A percentile compares a stretch with the other conserved stretches of the same genome.
phyloP scores from a whole-genome alignment of 805 yeast species.

The Ogataea kodamae region DNA sequence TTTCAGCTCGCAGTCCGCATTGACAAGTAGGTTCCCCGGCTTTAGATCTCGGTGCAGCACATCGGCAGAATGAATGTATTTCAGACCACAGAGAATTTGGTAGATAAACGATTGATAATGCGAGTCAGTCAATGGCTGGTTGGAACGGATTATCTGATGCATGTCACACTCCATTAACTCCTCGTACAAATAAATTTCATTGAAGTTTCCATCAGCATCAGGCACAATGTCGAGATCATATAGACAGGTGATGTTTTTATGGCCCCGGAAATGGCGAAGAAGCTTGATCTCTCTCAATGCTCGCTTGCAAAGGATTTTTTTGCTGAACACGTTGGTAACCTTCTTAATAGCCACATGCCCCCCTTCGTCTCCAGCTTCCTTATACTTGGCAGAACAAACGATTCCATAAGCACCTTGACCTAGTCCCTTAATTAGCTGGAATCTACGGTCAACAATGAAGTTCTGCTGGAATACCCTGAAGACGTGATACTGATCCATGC shows the following conservation, averaged over 20 bases:
- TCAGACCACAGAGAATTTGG: slow-evolving; percentile 88
- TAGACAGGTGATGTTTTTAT: slow-evolving; percentile 90
- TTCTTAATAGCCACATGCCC: slow-evolving; percentile 93
- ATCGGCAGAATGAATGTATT: slow-evolving; percentile 93
- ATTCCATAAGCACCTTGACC: slow-evolving; percentile 99
- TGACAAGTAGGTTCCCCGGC: slow-evolving; percentile 89
- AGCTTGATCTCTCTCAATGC: slow-evolving; percentile 89
- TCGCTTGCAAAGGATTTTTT: slow-evolving; percentile 86
- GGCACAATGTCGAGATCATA: slow-evolving; percentile 93
- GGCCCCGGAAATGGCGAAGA: slow-evolving; percentile 90
- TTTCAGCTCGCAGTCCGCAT: slow-evolving; percentile 94
- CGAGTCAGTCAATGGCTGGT: slow-evolving; percentile 89
- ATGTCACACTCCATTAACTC: slow-evolving; percentile 98
- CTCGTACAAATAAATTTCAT: slow-evolving; percentile 90
- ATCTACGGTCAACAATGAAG: slow-evolving; percentile 84
- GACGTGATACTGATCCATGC: slow-evolving; percentile 30
- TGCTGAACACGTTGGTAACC: slow-evolving; percentile 89
- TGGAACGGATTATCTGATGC: slow-evolving; percentile 94
- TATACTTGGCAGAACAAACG: slow-evolving; percentile 89
- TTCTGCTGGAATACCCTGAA: slow-evolving; percentile 78
- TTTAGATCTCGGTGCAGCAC: slow-evolving; percentile 92
- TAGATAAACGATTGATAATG: slow-evolving; percentile 93
- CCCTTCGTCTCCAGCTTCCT: slow-evolving; percentile 67
- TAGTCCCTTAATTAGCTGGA: slow-evolving; percentile 84
- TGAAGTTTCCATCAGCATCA: slow-evolving; percentile 62